Conservation (phyloP, 306 rosid genomes). For the Acacia confusa region DNA sequence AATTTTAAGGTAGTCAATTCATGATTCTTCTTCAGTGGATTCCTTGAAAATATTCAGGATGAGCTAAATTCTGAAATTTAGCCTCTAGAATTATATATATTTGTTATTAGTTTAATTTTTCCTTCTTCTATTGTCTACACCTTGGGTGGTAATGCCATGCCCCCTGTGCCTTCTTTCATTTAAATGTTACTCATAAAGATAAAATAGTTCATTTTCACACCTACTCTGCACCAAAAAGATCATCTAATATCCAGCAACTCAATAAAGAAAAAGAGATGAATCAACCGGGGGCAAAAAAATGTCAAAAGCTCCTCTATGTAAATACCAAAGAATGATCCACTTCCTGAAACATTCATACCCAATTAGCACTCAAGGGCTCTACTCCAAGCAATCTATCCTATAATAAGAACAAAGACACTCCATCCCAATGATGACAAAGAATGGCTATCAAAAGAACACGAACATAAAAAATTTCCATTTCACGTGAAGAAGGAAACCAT, state of each 20-base stretch:
- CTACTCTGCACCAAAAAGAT: background rate
- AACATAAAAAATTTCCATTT: slow-evolving; percentile 9
- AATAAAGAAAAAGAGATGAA: background rate
- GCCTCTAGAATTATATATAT: background rate
- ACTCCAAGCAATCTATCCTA: slow-evolving; percentile 12
- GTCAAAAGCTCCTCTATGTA: background rate
- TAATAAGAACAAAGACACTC: slow-evolving; percentile 16
- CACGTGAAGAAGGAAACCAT: slow-evolving; percentile 2
- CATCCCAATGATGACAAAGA: slow-evolving; percentile 19
- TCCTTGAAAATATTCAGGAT: background rate
- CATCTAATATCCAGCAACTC: background rate
- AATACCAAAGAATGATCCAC: slow-evolving; percentile 11
- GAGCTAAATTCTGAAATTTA: background rate
- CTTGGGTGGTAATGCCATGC: background rate
- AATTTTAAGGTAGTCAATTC: background rate
- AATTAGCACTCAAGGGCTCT: slow-evolving; percentile 4
- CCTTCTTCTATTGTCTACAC: background rate
- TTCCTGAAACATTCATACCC: slow-evolving; percentile 5
- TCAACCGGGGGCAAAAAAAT: background rate
- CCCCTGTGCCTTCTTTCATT: background rate
- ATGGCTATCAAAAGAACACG: slow-evolving; percentile 1
- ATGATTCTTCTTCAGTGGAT: background rate
- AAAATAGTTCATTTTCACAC: background rate
- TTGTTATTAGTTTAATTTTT: background rate
- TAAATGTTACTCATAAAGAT: background rate